Percentiles rank a stretch among this genome's conserved stretches.
Conservation (phyloP, 2,329 filamentous ascomycete species). For the Colletotrichum theobromicola region DNA sequence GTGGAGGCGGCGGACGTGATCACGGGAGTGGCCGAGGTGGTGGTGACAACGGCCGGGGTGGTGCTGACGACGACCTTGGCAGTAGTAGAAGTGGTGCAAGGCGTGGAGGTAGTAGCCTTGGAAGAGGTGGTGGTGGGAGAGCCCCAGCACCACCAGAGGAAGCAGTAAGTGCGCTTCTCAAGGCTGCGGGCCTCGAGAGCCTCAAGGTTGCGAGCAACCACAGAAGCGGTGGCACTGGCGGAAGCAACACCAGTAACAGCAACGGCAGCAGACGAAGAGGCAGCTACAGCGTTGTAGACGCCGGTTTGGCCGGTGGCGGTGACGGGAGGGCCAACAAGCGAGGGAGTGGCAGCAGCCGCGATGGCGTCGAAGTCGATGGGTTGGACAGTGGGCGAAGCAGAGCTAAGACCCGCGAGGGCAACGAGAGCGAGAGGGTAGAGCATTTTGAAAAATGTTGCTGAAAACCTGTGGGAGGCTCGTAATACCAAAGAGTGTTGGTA, state of each 20-base stretch:
- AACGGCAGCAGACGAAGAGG: not conserved
- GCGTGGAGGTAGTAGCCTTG: not conserved
- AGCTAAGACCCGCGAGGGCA: constrained; percentile 3
- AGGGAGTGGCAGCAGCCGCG: not conserved
- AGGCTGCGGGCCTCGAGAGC: not conserved
- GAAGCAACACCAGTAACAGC: constrained; percentile 4
- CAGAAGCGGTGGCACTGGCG: not conserved
- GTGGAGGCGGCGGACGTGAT: not conserved
- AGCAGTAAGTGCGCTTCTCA: not conserved
- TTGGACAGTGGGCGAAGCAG: not conserved
- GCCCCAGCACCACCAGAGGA: not conserved
- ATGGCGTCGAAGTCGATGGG: constrained; percentile 5
- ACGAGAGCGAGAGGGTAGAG: not conserved
- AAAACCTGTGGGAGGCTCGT: not conserved
- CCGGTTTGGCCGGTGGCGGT: not conserved
- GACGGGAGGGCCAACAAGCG: not conserved
- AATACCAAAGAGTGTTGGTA: not conserved
- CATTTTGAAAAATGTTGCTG: not conserved
- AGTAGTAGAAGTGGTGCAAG: not conserved
- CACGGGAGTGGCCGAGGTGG: not conserved
- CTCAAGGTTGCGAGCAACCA: not conserved
- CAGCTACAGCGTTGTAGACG: not conserved
- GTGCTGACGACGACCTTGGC: not conserved
- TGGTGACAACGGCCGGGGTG: not conserved
- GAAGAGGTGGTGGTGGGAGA: not conserved